These are phyloP conservation scores for Aaosphaeria pasadenensis DNA, from an alignment of 2,329 filamentous ascomycete genomes.

Conservation along the genomic window DNA sequence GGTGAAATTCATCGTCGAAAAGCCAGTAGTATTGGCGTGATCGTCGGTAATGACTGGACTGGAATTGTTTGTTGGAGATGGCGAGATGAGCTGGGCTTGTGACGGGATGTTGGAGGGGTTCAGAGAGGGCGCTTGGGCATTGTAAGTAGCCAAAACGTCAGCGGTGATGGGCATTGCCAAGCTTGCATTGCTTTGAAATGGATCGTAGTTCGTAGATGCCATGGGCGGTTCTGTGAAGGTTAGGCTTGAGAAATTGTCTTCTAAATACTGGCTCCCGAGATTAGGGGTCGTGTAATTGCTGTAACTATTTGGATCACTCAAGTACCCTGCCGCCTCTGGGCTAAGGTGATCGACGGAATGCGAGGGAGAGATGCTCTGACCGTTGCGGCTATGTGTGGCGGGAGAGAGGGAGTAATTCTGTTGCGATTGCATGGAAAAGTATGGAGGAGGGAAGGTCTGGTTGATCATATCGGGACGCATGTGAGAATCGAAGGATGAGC, in stretches of 20 bases:
- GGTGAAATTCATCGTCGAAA: slow-evolving; percentile 15
- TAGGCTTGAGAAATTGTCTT: slow-evolving; percentile 24
- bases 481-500: slow-evolving; percentile 34
- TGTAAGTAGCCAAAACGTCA: slow-evolving; percentile 23
- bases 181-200: slow-evolving; percentile 20
- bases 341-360: slow-evolving; percentile 39
- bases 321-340: slow-evolving; percentile 27
- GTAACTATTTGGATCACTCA: slow-evolving; percentile 31
- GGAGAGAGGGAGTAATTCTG: slow-evolving; percentile 27
- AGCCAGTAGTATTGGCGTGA: slow-evolving; percentile 10
- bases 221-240: slow-evolving; percentile 24
- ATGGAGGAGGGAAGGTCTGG: slow-evolving; percentile 23
- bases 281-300: slow-evolving; percentile 32
- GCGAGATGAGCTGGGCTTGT: slow-evolving; percentile 31
- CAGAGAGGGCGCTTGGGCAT: neutral
- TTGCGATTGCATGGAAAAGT: slow-evolving; percentile 18
- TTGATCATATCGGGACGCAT: slow-evolving; percentile 30
- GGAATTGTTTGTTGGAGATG: slow-evolving; percentile 33
- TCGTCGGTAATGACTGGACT: slow-evolving; percentile 36
- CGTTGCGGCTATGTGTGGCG: slow-evolving; percentile 23
- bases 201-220: slow-evolving; percentile 15
- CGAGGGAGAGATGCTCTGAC: slow-evolving; percentile 34
- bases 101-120: slow-evolving; percentile 19
- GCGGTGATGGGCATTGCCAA: slow-evolving; percentile 26
- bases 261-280: slow-evolving; percentile 26